These are phyloP conservation scores for Kodamaea kaohsiungensis DNA, from an alignment of 805 yeast genomes.

Conservation along the genomic window DNA sequence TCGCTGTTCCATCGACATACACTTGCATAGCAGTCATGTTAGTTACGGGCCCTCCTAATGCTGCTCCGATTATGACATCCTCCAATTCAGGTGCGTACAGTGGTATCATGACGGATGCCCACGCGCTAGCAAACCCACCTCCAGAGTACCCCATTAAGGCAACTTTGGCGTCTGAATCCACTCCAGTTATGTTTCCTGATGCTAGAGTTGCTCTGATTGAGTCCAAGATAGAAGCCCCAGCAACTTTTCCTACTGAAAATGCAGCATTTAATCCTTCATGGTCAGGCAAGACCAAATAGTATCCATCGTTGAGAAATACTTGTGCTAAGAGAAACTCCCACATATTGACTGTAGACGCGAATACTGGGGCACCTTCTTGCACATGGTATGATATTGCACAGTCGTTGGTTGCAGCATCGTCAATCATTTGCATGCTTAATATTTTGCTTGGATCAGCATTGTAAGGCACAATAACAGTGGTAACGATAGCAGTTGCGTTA, in stretches of 20 bases:
- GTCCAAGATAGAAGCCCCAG: constrained; percentile 33
- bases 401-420: constrained; percentile 20
- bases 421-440: constrained; percentile 21
- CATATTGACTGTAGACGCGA: constrained; percentile 15
- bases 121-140: constrained; percentile 36
- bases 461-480: constrained; percentile 23
- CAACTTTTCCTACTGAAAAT: constrained; percentile 31
- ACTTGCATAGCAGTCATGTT: constrained; percentile 31
- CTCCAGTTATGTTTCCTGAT: constrained; percentile 19
- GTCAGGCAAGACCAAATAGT: constrained; percentile 35
- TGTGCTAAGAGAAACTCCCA: constrained; percentile 16
- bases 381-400: constrained; percentile 24
- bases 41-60: constrained; percentile 38
- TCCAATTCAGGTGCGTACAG: constrained; percentile 36
- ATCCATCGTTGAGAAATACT: constrained; percentile 25
- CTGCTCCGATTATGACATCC: constrained; percentile 28
- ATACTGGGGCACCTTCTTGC: constrained; percentile 14
- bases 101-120: constrained; percentile 41
- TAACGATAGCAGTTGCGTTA: constrained; percentile 21
- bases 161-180: constrained; percentile 20
- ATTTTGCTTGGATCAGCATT: constrained; percentile 24
- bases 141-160: constrained; percentile 41
- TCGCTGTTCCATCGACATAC: constrained; percentile 24
- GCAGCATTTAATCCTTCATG: constrained; percentile 35
- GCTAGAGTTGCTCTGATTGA: constrained; percentile 29